Evolutionary conservation across 805 yeast genomes (phyloP).

Genomic region (Candida multigemmis): DNA sequence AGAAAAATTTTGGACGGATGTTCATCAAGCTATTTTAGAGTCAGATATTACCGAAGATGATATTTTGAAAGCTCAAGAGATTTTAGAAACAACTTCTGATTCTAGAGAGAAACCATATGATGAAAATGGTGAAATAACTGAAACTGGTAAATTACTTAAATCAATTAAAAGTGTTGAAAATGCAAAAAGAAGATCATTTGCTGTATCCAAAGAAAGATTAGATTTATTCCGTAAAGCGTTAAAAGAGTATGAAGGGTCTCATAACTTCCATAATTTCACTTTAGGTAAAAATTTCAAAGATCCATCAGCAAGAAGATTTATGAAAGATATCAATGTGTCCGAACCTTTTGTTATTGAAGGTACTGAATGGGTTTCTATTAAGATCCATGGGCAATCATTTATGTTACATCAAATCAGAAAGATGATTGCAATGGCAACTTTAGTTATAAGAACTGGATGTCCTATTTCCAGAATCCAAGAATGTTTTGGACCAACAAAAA

Average conservation of each 20-base stretch:
- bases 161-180: slow-evolving; percentile 57
- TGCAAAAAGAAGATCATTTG: slow-evolving; percentile 54
- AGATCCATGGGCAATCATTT: slow-evolving; percentile 96
- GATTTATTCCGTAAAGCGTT: slow-evolving; percentile 58
- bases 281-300: slow-evolving; percentile 76
- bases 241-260: slow-evolving; percentile 72
- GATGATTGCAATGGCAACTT: slow-evolving; percentile 92
- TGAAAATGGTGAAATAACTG: slow-evolving; percentile 27
- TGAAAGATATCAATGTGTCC: slow-evolving; percentile 70
- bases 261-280: slow-evolving; percentile 87
- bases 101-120: slow-evolving; percentile 9
- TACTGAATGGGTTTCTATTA: slow-evolving; percentile 93
- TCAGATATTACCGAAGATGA: slow-evolving; percentile 12
- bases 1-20: slow-evolving; percentile 61
- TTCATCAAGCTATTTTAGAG: slow-evolving; percentile 16
- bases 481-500: slow-evolving; percentile 64
- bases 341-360: slow-evolving; percentile 89
- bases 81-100: slow-evolving; percentile 16
- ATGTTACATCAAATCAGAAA: slow-evolving; percentile 98
- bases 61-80: slow-evolving; percentile 17
- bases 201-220: slow-evolving; percentile 57
- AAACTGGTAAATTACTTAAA: slow-evolving; percentile 33
- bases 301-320: slow-evolving; percentile 74
- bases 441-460: slow-evolving; percentile 78
- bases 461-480: slow-evolving; percentile 68